Base-by-base conservation (phyloP, 2,329 filamentous ascomycete species). In the Apiospora pterosperma region DNA sequence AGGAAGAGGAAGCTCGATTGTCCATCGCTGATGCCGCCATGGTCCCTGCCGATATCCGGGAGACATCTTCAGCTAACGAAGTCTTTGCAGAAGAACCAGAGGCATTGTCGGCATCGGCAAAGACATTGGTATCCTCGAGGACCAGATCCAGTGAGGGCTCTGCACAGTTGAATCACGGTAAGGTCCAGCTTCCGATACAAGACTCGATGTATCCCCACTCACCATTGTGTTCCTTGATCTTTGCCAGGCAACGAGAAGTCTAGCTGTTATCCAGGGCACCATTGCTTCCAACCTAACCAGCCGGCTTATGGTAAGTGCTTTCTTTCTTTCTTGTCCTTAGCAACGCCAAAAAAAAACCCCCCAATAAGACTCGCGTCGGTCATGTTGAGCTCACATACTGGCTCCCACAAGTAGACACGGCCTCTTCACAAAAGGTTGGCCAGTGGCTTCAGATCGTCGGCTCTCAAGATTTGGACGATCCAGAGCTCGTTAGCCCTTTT, bases 401-500 rank as follows among this genome's bases (percentile, higher is more conserved):
- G 25, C 11, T 11, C 11, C 34, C n/a, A 28, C 34, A 38, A 36
- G 1, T 8, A 60, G 36, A 60, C n/a, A 36, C 3, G 12, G 4
- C 23, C 34, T 8, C 34, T 60, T 38, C 16, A 11, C 23, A 31
- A 58, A 58, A 39, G 11, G 7, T 41, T 12, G 23, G 8, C 14
- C 23, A 34, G 14, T 63, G 61, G 61, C 61, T 63, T 36, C n/a
- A 58, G 12, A 7, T 21, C n/a, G 28, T 58, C n/a, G 44, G 38
- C 5, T 23, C 16, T 36, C 42, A 23, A 4, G 23, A 36, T 8
- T 63, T 36, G 5, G 44, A 39, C 5, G 61, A 63, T 39, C 61
- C 61, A 28, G 61, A 63, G 61, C 61, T 63, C 25, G 61, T n/a
- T 5, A 39, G 61, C 31, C 61, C 61, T 25, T 55, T 55, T 23